phyloP scores from a whole-genome alignment of 2,329 filamentous ascomycete genomes.

The Clonostachys rhizophaga region DNA sequence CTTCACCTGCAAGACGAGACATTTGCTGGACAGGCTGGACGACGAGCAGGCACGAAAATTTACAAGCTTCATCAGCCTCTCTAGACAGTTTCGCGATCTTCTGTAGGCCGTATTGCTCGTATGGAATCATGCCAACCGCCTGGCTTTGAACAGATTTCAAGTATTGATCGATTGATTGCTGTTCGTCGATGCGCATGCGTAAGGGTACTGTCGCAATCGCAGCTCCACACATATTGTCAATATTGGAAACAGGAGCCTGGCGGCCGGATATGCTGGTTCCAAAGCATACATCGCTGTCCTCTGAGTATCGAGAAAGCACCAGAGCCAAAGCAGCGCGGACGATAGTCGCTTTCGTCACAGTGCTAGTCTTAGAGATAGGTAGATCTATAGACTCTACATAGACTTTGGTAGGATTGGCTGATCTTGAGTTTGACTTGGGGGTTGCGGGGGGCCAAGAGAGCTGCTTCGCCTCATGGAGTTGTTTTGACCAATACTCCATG shows the following conservation, averaged over 20 bases:
- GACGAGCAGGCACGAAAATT: slow-evolving; percentile 10
- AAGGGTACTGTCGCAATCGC: slow-evolving; percentile 7
- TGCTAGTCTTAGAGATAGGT: not conserved
- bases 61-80: slow-evolving; percentile 4
- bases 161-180: slow-evolving; percentile 5
- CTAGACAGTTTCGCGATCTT: slow-evolving; percentile 2
- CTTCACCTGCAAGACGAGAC: not conserved
- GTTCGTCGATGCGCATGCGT: slow-evolving; percentile 1
- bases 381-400: not conserved
- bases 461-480: slow-evolving; percentile 5
- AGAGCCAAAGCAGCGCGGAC: slow-evolving; percentile 19
- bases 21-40: slow-evolving; percentile 1
- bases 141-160: slow-evolving; percentile 5
- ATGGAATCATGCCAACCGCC: not conserved
- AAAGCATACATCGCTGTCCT: slow-evolving; percentile 28
- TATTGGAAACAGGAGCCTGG: slow-evolving; percentile 6
- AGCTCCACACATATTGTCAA: slow-evolving; percentile 7
- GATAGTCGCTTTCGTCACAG: slow-evolving; percentile 10
- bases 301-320: slow-evolving; percentile 14
- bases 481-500: slow-evolving; percentile 4
- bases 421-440: not conserved
- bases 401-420: not conserved
- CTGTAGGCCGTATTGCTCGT: not conserved
- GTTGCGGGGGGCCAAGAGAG: not conserved
- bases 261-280: slow-evolving; percentile 6